Base-by-base conservation (phyloP, 495 filamentous ascomycete species). In the Daldinia concentrica region DNA sequence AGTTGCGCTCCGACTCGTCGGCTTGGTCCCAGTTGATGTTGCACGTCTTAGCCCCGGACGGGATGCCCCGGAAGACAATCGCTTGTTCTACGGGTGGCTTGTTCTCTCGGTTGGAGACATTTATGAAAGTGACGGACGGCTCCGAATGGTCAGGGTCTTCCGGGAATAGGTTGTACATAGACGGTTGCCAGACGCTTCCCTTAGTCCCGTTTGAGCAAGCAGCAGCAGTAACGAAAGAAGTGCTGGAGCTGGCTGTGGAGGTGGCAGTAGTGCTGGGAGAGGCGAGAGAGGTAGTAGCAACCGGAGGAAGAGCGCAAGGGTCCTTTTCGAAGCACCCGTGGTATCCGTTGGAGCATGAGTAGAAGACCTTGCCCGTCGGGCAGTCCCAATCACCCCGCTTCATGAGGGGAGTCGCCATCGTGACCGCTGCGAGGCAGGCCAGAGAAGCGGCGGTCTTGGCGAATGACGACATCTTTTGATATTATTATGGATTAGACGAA, bases 111-210 rank as follows among this genome's bases (percentile, higher is more conserved):
- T 51, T 63, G 43, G 76, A 76, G 24, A 81, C 71, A 27, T 76
- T 37, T 9, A 80, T 73, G 27, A 77, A 48, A 29, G 76, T 57
- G 17, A 77, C 74, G 61, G 66, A 65, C 39, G 68, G 59, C n/a
- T 75, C 81, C n/a, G 74, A 83, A 4, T 78, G 82, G 4, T 79
- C 82, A 19, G 84, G 84, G 27, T 81, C 76, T 36, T 83, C 82
- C 3, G 86, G 90, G 61, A 87, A 91, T 4, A 70, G 73, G 54
- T 73, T 77, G 56, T 76, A 77, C 61, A 82, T 85, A 4, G 85
- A 87, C 62, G 86, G 86, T 59, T 82, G 79, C 29, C 85, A 86
- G 14, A 82, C 80, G 5, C 71, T 83, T 29, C 81, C 88, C 60
- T 86, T 88, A 68, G 81, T 86, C 61, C 87, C 92, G 58, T 56